These are phyloP conservation scores for Rubia tinctorum DNA, from an alignment of 305 asterid species.

Conservation along the genomic window DNA sequence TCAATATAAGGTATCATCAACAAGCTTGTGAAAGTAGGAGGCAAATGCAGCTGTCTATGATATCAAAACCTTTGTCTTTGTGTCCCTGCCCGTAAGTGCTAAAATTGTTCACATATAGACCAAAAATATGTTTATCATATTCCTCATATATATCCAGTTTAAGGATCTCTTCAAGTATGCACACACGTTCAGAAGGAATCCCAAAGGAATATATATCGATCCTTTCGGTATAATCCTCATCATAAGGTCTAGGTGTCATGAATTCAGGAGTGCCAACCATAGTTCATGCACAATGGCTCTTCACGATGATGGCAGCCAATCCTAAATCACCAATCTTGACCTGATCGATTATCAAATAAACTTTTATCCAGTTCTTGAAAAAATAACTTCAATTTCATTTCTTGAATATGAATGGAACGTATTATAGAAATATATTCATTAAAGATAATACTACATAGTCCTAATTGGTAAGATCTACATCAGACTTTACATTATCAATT, in stretches of 20 bases:
- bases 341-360: constrained; percentile 27
- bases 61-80: too few species aligned
- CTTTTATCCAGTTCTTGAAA: neutral
- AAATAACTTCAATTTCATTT: too few species aligned
- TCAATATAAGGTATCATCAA: neutral
- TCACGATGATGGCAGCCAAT: constrained; percentile 62
- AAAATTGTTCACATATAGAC: too few species aligned
- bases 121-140: too few species aligned
- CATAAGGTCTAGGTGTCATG: constrained; percentile 78
- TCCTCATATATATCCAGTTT: too few species aligned
- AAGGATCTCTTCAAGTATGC: too few species aligned
- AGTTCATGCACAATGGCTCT: constrained; percentile 62
- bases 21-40: too few species aligned
- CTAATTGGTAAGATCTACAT: neutral
- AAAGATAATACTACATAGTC: neutral
- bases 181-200: too few species aligned
- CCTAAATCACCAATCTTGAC: constrained; percentile 87
- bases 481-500: too few species aligned
- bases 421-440: neutral
- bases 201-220: constrained; percentile 78
- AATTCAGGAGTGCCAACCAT: constrained; percentile 84
- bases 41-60: too few species aligned
- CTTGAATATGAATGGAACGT: neutral
- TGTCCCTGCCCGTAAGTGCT: too few species aligned
- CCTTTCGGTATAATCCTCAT: constrained; percentile 59